Base-by-base conservation (phyloP, 2,329 filamentous ascomycete species). In the Camptophora hylomeconis region DNA sequence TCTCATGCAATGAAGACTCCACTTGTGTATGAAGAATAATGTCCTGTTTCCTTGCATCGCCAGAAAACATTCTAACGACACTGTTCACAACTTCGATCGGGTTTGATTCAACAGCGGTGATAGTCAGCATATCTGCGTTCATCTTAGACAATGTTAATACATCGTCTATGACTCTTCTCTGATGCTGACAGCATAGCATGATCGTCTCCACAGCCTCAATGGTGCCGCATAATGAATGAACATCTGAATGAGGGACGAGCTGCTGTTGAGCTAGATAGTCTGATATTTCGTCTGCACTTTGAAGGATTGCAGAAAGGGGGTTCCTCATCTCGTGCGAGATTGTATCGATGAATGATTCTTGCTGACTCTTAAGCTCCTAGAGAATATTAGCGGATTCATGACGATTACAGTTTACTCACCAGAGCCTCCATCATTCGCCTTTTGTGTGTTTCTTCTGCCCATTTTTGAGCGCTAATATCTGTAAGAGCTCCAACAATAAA, bases 261-360 rank as follows among this genome's bases (percentile, higher is more conserved):
- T 7, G 5, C 6, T 19, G 5, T 5, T 61, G 56, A 14, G 47
- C 49, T 16, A 65, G 42, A 2, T 54, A 57, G 1, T 51, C 54
- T 2, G 54, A 49, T 17, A 68, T 67, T 36, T 67, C 66, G 36
- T 72, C 67, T 2, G 66, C 64, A 44, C 66, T 70, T 44, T 70
- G 67, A 17, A 70, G 37, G 11, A 71, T 70, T 1, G 67, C 67
- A 15, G 57, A 63, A 15, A 26, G 24, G 1, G 67, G 67, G 37
- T 71, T 71, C 3, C 67, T 56, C 51, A 66, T 61, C 35, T 67
- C 63, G 37, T 67, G 63, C 5, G 24, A 26, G 6, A 63, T 68
- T 41, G 81, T 80, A 49, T 82, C 79, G 43, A 83, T 80, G 43
- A 83, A 83, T 38, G 79, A 80, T 42, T 83, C 77, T 45, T 86